phyloP scores from a whole-genome alignment of 1,284 basidiomycete genomes.

The Naganishia albida region DNA sequence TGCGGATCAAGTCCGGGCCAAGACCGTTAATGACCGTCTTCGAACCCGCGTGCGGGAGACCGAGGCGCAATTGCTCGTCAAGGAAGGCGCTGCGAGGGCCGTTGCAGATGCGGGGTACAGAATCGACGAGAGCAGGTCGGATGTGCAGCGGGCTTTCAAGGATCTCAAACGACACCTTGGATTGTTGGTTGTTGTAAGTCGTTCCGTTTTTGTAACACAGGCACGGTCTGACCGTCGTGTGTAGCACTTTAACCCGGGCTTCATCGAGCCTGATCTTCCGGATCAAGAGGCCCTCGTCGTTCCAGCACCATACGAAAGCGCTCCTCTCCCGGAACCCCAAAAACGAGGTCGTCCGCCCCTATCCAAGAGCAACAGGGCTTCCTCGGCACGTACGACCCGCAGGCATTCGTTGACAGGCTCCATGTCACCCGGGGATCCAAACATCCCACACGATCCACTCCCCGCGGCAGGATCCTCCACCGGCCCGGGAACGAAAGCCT shows the following conservation, averaged over 20 bases:
- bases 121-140: constrained; percentile 12
- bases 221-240: neutral
- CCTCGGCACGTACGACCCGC: neutral
- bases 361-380: neutral
- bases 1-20: constrained; percentile 8
- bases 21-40: constrained; percentile 6
- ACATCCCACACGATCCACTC: neutral
- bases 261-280: constrained; percentile 17
- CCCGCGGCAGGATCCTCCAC: neutral
- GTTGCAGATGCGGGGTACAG: neutral
- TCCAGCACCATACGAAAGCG: constrained; percentile 28
- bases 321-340: constrained; percentile 34
- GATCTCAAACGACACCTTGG: constrained; percentile 32
- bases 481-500: neutral
- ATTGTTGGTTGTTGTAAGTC: constrained; percentile 31
- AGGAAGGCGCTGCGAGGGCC: neutral
- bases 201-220: neutral
- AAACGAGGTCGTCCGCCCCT: constrained; percentile 32
- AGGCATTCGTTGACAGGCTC: neutral
- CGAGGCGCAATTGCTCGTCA: constrained; percentile 1
- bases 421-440: neutral
- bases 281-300: constrained; percentile 27
- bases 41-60: constrained; percentile 6
- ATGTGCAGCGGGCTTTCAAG: constrained; percentile 29
- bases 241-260: constrained; percentile 32